phyloP scores from a whole-genome alignment of 257 asterid genomes.

The Misopates orontium region DNA sequence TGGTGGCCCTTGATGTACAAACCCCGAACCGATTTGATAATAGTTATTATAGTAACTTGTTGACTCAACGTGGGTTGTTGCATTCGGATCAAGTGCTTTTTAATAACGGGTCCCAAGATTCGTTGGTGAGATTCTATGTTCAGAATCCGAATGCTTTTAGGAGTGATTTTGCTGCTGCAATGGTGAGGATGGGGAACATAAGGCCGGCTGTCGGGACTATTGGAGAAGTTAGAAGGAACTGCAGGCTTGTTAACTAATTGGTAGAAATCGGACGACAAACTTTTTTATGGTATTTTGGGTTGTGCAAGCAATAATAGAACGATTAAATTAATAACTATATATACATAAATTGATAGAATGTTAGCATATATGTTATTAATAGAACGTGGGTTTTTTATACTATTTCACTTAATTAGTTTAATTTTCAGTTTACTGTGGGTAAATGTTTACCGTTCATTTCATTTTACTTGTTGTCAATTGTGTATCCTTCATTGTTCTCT shows the following conservation, averaged over 20 bases:
- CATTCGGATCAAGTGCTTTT: conserved; percentile 74
- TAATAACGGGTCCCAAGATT: conserved; percentile 60
- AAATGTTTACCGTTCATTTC: no score
- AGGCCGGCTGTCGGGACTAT: conserved; percentile 59
- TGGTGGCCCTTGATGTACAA: conserved; percentile 41
- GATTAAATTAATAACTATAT: no score
- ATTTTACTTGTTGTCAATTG: no score
- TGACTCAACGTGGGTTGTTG: conserved; percentile 49
- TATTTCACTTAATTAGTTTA: no score
- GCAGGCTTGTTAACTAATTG: conserved; percentile 44
- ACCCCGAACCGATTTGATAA: conserved; percentile 49
- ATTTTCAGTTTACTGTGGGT: no score
- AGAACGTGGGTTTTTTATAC: no score
- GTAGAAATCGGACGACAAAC: not conserved
- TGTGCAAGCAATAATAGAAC: no score
- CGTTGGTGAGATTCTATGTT: conserved; percentile 43
- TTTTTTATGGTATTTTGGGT: no score
- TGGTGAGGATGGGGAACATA: conserved; percentile 65
- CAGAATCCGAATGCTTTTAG: conserved; percentile 24
- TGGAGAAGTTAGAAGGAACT: conserved; percentile 62
- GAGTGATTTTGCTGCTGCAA: conserved; percentile 53
- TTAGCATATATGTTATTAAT: no score
- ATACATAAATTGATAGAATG: no score
- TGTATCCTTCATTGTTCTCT: no score
- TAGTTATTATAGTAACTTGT: conserved; percentile 44